phyloP scores from a whole-genome alignment of 1,284 basidiomycete genomes.

The Cystobasidium pallidum region DNA sequence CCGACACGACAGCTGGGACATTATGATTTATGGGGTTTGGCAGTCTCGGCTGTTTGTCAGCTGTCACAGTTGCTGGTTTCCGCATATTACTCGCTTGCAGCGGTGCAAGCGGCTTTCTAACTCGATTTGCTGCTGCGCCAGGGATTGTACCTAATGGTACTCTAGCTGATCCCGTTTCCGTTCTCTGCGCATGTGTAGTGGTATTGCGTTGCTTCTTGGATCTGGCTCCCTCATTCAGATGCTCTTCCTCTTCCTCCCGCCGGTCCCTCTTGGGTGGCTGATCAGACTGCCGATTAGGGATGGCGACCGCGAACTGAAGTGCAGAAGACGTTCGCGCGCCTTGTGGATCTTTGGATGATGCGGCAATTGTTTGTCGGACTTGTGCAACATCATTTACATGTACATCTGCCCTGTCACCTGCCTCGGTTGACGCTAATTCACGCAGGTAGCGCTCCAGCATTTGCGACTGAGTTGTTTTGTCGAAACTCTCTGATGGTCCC shows the following conservation, averaged over 20 bases:
- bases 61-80: neutral
- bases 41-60: neutral
- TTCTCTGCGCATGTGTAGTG: neutral
- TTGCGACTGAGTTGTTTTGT: conserved; percentile 28
- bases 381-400: too few species aligned
- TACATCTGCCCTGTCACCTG: neutral
- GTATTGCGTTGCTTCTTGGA: neutral
- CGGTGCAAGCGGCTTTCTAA: neutral
- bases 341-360: too few species aligned
- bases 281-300: too few species aligned
- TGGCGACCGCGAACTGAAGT: too few species aligned
- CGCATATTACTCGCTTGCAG: too few species aligned
- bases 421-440: conserved; percentile 14
- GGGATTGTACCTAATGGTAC: neutral
- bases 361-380: too few species aligned
- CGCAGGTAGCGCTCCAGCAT: conserved; percentile 28
- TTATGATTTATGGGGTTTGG: neutral
- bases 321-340: too few species aligned
- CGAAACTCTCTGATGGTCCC: conserved; percentile 5
- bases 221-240: too few species aligned
- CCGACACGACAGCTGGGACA: neutral
- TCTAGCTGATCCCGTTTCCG: neutral
- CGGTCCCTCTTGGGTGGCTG: neutral
- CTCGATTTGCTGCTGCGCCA: neutral
- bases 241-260: neutral